phyloP scores from a whole-genome alignment of 805 yeast genomes.

The Wickerhamiella vanderwaltii region DNA sequence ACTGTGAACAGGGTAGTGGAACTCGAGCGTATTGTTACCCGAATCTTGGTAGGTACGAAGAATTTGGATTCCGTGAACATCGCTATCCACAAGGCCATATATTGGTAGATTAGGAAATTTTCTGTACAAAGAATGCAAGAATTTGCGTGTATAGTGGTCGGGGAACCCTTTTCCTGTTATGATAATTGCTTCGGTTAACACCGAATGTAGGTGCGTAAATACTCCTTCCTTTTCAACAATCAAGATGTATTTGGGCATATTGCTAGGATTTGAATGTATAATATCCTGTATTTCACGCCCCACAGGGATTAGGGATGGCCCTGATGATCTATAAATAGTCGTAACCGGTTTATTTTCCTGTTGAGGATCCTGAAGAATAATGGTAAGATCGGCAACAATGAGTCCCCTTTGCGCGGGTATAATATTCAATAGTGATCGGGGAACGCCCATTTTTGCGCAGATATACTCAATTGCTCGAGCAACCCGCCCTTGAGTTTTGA shows the following conservation, averaged over 20 bases:
- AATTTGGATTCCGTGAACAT: conserved; percentile 51
- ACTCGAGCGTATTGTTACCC: conserved; percentile 10
- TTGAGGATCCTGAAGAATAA: conserved; percentile 15
- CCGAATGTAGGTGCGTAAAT: conserved; percentile 27
- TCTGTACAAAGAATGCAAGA: conserved; percentile 28
- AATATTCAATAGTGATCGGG: conserved; percentile 33
- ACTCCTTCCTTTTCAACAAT: conserved; percentile 43
- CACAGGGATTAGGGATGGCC: conserved; percentile 28
- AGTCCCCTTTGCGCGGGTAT: conserved; percentile 48
- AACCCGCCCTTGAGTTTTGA: conserved; percentile 34
- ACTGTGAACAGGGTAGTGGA: conserved; percentile 8
- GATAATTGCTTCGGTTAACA: conserved; percentile 24
- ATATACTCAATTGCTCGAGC: conserved; percentile 32
- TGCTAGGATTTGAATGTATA: conserved; percentile 13
- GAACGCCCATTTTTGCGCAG: conserved; percentile 30
- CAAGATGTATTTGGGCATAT: conserved; percentile 27
- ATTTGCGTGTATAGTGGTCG: conserved; percentile 39
- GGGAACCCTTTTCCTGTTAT: conserved; percentile 61
- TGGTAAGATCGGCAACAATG: conserved; percentile 31
- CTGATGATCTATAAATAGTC: conserved; percentile 16
- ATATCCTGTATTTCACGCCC: conserved; percentile 22
- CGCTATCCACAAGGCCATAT: conserved; percentile 47
- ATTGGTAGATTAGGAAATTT: conserved; percentile 31
- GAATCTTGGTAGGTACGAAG: conserved; percentile 29
- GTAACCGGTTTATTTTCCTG: conserved; percentile 4